Evolutionary conservation across 73 alveolate genomes (phyloP).

Genomic region (Paramecium sexaurelia): DNA sequence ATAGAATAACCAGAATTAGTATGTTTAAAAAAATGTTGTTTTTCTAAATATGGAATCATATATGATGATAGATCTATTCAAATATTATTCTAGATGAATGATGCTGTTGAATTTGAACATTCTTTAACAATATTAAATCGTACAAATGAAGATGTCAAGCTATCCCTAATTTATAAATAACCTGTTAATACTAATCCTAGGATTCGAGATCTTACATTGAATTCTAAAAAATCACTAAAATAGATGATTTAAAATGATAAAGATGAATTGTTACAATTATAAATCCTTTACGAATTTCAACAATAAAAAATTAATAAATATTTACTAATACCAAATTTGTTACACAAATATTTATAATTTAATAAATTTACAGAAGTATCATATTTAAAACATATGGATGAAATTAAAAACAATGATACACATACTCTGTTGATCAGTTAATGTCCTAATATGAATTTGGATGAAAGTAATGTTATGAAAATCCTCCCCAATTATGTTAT

Average conservation of each 20-base stretch:
- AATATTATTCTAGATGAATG: background rate
- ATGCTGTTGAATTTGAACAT: background rate
- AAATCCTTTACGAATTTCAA: background rate
- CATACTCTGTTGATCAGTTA: background rate
- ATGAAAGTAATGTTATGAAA: background rate
- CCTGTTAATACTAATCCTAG: background rate
- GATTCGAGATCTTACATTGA: background rate
- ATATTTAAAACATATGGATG: background rate
- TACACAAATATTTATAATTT: background rate
- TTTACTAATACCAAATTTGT: background rate
- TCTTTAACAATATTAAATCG: background rate
- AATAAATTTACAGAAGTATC: background rate
- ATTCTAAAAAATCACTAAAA: background rate
- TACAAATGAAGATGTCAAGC: background rate
- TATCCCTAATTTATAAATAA: background rate
- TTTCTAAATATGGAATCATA: background rate
- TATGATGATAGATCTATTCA: background rate
- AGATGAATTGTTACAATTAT: background rate
- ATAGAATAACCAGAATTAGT: background rate
- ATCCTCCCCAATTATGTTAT: background rate
- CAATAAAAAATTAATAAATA: background rate
- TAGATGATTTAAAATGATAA: background rate
- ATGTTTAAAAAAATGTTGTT: slow-evolving; percentile 16
- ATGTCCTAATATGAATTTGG: background rate
- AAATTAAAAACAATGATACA: background rate